Conservation (phyloP, 2,329 filamentous ascomycete genomes). For the Penicillium sp. region DNA sequence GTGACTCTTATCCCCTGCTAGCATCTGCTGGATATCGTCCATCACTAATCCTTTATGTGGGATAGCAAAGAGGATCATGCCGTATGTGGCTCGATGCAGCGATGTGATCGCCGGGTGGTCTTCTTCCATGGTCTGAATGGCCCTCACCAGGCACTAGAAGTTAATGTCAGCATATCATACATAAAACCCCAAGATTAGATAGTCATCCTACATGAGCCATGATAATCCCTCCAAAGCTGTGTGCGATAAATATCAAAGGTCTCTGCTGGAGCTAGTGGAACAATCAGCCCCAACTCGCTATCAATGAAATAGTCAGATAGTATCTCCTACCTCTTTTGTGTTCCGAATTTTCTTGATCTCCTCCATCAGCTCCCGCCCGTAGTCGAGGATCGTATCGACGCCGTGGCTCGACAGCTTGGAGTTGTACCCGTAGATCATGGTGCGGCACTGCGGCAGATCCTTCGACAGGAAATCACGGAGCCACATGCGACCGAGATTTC, state of each 20-base stretch:
- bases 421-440: conserved; percentile 41
- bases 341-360: conserved; percentile 22
- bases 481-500: conserved; percentile 30
- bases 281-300: not conserved
- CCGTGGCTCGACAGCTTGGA: conserved; percentile 31
- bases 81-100: conserved; percentile 16
- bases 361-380: conserved; percentile 18
- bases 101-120: conserved; percentile 6
- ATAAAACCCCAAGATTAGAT: not conserved
- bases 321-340: conserved; percentile 19
- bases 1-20: conserved; percentile 1
- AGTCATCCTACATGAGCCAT: conserved; percentile 25
- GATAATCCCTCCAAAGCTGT: conserved; percentile 32
- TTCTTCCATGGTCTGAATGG: conserved; percentile 17
- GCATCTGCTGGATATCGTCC: conserved; percentile 24
- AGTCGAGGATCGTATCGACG: conserved; percentile 15
- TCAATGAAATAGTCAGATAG: not conserved
- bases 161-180: conserved; percentile 1
- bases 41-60: conserved; percentile 27
- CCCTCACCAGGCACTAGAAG: conserved; percentile 19
- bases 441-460: conserved; percentile 30
- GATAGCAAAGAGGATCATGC: conserved; percentile 21
- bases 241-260: conserved; percentile 25
- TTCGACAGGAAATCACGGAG: conserved; percentile 32
- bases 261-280: conserved; percentile 23